These are phyloP conservation scores for Piloderma croceum DNA, from an alignment of 768 basidiomycete genomes.

Conservation along the genomic window DNA sequence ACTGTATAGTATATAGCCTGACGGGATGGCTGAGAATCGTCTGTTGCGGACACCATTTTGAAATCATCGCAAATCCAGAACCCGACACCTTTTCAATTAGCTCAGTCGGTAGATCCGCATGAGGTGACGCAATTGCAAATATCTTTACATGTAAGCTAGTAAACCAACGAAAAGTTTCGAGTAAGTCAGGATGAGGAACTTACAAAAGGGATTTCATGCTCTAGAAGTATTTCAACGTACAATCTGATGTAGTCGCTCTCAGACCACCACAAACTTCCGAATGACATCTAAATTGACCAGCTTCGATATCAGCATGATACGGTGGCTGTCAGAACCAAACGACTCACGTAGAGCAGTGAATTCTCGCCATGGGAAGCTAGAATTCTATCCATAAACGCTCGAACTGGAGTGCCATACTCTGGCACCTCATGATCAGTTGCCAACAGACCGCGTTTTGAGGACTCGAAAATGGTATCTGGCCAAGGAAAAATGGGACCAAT, in stretches of 20 bases:
- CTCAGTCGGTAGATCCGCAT: constrained; percentile 5
- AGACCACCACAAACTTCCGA: no score
- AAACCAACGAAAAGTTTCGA: constrained; percentile 2
- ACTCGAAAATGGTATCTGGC: no score
- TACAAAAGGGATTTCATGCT: constrained; percentile 15
- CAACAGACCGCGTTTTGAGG: no score
- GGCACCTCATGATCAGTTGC: no score
- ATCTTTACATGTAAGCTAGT: no score
- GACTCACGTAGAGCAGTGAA: constrained; percentile 18
- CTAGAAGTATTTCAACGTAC: constrained; percentile 11
- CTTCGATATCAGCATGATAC: no score
- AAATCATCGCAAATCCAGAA: constrained; percentile 13
- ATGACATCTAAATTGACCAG: no score
- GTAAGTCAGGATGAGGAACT: constrained; percentile 1
- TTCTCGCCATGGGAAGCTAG: constrained; percentile 10
- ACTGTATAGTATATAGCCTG: background rate
- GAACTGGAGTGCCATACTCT: no score
- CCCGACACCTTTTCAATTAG: constrained; percentile 10
- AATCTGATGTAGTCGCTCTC: no score
- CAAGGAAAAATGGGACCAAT: no score
- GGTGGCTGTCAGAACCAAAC: no score
- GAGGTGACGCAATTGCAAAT: constrained; percentile 17
- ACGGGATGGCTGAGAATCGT: constrained; percentile 18
- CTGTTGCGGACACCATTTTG: constrained; percentile 20
- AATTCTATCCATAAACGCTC: constrained; percentile 9